These are phyloP conservation scores for Penicillium argentinense DNA, from an alignment of 495 filamentous ascomycete genomes.

Conservation along the genomic window DNA sequence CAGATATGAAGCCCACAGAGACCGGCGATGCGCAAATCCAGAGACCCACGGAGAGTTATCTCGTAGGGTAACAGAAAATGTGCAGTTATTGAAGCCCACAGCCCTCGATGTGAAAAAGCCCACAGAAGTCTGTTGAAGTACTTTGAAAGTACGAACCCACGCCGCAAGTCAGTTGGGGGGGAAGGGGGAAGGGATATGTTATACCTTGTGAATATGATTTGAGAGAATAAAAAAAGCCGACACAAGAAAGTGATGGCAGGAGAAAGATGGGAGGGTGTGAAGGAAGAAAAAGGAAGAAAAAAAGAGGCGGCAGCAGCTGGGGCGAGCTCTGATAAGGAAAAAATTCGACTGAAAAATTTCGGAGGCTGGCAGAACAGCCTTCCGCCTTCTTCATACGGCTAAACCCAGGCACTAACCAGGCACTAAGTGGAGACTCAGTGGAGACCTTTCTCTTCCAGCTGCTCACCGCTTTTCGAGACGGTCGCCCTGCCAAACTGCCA, in stretches of 20 bases:
- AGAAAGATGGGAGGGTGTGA: conserved; percentile 13
- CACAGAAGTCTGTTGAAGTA: conserved; percentile 48
- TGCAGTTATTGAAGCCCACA: conserved; percentile 48
- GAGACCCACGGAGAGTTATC: conserved; percentile 43
- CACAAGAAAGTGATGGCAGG: conserved; percentile 11
- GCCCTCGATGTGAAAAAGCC: conserved; percentile 50
- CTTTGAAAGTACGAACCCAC: conserved; percentile 42
- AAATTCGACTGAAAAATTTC: conserved; percentile 36
- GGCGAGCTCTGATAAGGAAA: conserved; percentile 34
- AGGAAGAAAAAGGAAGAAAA: conserved; percentile 26
- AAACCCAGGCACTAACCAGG: conserved; percentile 19
- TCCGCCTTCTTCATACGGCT: conserved; percentile 26
- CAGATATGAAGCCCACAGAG: conserved; percentile 52
- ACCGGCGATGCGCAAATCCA: conserved; percentile 47
- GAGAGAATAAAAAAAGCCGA: conserved; percentile 18
- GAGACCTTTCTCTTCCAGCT: conserved; percentile 12
- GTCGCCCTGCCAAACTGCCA: neutral
- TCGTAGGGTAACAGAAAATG: conserved; percentile 46
- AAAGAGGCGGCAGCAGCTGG: conserved; percentile 14
- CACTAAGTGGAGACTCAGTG: conserved; percentile 13
- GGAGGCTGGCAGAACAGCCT: conserved; percentile 30
- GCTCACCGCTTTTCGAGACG: conserved; percentile 2
- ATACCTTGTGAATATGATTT: conserved; percentile 17
- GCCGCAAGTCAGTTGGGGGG: conserved; percentile 38
- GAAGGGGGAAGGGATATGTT: conserved; percentile 12